Evolutionary conservation across 208 protist species (phyloP), one percentile per base, ranked within the genome.

Genomic region (Wallacemonas sp.): DNA sequence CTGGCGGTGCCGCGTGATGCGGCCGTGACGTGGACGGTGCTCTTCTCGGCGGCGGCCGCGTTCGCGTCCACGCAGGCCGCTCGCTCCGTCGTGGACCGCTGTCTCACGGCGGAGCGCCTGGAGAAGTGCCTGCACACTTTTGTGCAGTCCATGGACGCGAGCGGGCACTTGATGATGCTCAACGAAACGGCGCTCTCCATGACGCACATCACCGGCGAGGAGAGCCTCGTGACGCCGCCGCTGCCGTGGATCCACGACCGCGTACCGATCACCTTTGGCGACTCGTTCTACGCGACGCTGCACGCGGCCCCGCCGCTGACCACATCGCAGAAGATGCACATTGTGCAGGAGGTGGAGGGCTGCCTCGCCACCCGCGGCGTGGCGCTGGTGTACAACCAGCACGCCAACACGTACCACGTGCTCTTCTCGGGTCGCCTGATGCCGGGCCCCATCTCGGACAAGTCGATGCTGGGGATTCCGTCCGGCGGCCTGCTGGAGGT

Each of bases 351-450:
- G 20, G 74, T 82, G 20, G 65, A 77, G 38, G 54, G 25, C 11
- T 50, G 57, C 18, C 44, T 89, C 18, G 29, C 70, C 1, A 41
- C 52, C 1, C 61, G 67, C 33, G 82, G 79, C 36, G 54, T 85
- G 2, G 78, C 79, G 18, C 71, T 89, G 49, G 48, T 89, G 12
- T 76, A 69, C 31, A 76, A 83, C 45, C 64, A 29, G 26, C 18
- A 3, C 16, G 11, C 26, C 1, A n/a, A 63, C 29, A 55, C 50
- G 18, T 89, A 86, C 66, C 73, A 76, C 65, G 46, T 79, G 10
- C 55, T 89, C 25, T 54, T 88, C 0, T 61, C 81, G 2, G 52
- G 52, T 25, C 52, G 32, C 26, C 52, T 59, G 16, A 28, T 12
- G 25, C 52, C 31, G 10, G 52, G 32, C 18, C 32, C 52, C 5